Conservation (phyloP, 139 green algal genomes). For the Chlamydomonas sp. region DNA sequence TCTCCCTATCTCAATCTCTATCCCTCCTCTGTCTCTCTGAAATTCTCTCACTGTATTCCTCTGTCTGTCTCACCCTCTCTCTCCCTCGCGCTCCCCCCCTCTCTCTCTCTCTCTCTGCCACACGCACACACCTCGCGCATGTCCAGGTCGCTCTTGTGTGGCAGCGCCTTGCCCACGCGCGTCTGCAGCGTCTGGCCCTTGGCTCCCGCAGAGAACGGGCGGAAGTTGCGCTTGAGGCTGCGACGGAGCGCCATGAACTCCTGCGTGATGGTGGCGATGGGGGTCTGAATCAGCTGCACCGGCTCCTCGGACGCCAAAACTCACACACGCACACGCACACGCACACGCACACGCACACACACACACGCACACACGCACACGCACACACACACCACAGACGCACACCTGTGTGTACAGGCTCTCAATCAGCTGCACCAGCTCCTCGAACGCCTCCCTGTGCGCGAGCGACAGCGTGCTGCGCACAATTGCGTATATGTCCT, state of each 20-base stretch:
- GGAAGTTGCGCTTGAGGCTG: constrained; percentile 44
- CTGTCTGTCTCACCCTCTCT: no score
- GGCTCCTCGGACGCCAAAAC: neutral
- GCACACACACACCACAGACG: neutral
- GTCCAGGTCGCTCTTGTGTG: constrained; percentile 15
- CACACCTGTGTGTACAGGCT: constrained; percentile 2
- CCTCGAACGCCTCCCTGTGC: constrained; percentile 5
- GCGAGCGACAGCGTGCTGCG: neutral
- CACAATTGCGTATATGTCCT: constrained; percentile 13
- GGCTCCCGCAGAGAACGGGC: constrained; percentile 37
- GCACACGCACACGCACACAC: neutral
- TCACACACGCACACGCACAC: neutral
- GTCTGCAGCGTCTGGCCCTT: constrained; percentile 27
- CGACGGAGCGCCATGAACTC: constrained; percentile 38
- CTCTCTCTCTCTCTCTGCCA: no score
- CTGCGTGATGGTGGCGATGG: neutral
- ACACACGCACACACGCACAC: neutral
- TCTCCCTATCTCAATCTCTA: no score
- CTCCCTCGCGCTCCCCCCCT: neutral
- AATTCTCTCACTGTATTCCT: no score
- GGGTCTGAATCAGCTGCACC: neutral
- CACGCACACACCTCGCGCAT: neutral
- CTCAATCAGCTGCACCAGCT: constrained; percentile 5
- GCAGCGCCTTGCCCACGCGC: constrained; percentile 15
- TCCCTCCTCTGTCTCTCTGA: no score